Base-by-base conservation (phyloP, 106 monocot genomes). In the Dactylorhiza incarnata region DNA sequence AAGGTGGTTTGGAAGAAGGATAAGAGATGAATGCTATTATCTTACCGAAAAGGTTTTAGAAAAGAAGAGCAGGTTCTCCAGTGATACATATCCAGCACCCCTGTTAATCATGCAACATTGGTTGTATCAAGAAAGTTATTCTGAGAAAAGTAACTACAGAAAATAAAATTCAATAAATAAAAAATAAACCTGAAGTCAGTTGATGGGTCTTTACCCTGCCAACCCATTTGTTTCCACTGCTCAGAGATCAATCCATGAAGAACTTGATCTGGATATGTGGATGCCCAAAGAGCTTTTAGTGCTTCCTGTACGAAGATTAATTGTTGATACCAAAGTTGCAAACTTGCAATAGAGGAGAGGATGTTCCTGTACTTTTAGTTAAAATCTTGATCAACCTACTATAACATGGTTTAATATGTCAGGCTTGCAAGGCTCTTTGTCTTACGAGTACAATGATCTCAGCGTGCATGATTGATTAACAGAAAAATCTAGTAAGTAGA, bases 171-270 rank as follows among this genome's bases (percentile, higher is more conserved):
- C 24, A 20, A 45, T 9, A 19, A 76, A 9, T 12, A 48, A 48
- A 48, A 7, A 29, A 7, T 63, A 19, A 82, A 95, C 95, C 92
- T 92, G 78, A 95, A 95, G 78, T 95, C 95, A 44, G 95, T 95
- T 20, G 95, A 95, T 77, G 92, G 95, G 66, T 95, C 92, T 72
- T 81, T 89, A 17, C 95, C 95, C 79, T 95, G 95, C 95, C 95
- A 95, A 26, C 95, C 95, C 95, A 95, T 92, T 72, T 90, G 82
- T 49, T 95, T 95, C 95, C 95, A 95, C 77, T 95, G 92, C 2
- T 95, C 92, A 72, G 95, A 95, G 77, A 92, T 84, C 77, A 95
- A 76, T 69, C 84, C 84, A 69, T 78, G 49, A 23, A 95, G 84
- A 76, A 92, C 89, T 83, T 89, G 82, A 74, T 86, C 84, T 48